Conservation (phyloP, 257 asterid genomes). For the Gentiana macrophylla region DNA sequence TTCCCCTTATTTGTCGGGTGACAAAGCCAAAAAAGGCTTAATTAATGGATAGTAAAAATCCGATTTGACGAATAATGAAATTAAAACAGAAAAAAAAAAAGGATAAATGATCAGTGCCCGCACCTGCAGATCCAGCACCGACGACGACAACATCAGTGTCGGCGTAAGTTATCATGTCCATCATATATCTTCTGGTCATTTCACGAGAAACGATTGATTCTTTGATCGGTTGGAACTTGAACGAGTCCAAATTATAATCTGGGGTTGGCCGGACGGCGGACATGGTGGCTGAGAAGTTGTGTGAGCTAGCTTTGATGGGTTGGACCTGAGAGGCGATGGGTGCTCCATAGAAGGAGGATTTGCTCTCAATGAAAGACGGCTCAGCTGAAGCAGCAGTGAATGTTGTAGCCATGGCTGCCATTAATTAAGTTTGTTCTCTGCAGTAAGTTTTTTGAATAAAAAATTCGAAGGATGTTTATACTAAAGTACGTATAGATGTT, state of each 20-base stretch:
- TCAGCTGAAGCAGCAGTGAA: conserved; percentile 35
- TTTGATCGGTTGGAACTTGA: conserved; percentile 47
- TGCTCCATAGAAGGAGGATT: conserved; percentile 47
- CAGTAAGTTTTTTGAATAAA: background rate
- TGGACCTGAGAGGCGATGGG: conserved; percentile 24
- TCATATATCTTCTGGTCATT: conserved; percentile 85
- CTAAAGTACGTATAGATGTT: too few species aligned
- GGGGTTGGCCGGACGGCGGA: conserved; percentile 23
- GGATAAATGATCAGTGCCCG: too few species aligned
- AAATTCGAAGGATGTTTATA: conserved; percentile 9
- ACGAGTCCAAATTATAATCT: conserved; percentile 17
- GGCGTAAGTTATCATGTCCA: conserved; percentile 76
- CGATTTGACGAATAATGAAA: too few species aligned
- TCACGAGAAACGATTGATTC: conserved; percentile 79
- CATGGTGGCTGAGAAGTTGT: conserved; percentile 31
- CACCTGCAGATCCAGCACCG: conserved; percentile 68
- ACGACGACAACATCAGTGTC: conserved; percentile 74
- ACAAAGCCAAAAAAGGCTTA: too few species aligned
- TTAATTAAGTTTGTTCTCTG: conserved; percentile 9
- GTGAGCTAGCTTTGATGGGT: conserved; percentile 25
- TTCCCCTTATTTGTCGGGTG: too few species aligned
- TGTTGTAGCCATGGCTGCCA: conserved; percentile 72
- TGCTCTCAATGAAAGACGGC: conserved; percentile 41
- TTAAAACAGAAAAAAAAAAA: too few species aligned
- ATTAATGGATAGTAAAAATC: too few species aligned